Evolutionary conservation across 1,139 yeast species (phyloP), one percentile per base, ranked within the genome.

Genomic region (Tardiomyces digboiensis): DNA sequence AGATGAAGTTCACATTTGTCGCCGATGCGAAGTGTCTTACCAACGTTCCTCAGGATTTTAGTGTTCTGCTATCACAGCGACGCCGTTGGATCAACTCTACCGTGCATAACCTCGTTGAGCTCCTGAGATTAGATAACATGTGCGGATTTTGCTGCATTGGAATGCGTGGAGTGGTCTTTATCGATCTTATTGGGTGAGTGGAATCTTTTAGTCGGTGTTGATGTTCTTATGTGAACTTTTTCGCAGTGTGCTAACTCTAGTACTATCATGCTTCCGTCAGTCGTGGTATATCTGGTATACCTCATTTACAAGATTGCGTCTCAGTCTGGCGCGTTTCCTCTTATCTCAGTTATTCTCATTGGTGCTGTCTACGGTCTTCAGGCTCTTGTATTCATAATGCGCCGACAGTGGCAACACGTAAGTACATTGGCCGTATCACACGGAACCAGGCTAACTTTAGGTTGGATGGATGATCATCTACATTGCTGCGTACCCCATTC

Each of bases 1-100:
- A 49, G 13, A 55, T 59, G 61, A 52, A 57, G 33, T 56, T 55
- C 44, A 55, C 56, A 43, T 64, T 65, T 46, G 53, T 56, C 12
- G 60, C 65, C 2, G 61, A 58, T 39, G 68, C 68, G 2, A 50
- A 54, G 21, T 65, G 67, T 14, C 46, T 52, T 44, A 64, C 68
- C 2, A 58, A 58, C 21, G 68, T 63, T 1, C 68, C 68, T 6
- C 61, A 59, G 23, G 59, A 58, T 21, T 59, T 64, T 51, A 46
- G 53, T 6, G 59, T 64, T 12, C 52, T 64, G 36, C 48, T 64
- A 36, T 62, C 67, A 1, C 68, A 64, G 48, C 55, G 68, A 2
- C 62, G 68, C 16, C 60, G 68, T 33, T 64, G 68, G 68, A 64
- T 64, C 50, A 64, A 64, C 44, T 64, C 68, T 2, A 65, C 68